Percentiles rank a stretch among this genome's conserved stretches.
phyloP scores from a whole-genome alignment of 768 basidiomycete genomes.

The Psilocybe cyanescens region DNA sequence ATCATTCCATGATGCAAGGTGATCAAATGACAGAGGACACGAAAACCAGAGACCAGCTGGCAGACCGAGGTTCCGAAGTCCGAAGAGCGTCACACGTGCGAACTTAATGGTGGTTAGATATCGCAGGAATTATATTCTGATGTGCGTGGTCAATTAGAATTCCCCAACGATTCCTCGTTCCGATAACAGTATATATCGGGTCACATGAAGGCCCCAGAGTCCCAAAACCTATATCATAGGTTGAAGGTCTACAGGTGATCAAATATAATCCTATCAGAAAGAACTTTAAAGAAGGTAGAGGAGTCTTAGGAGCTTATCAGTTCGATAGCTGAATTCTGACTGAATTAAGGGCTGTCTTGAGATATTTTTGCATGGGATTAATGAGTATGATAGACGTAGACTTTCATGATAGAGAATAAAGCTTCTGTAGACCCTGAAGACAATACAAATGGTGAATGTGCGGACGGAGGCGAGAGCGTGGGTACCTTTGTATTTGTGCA shows the following conservation, averaged over 20 bases:
- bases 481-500: constrained; percentile 10
- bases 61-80: constrained; percentile 8
- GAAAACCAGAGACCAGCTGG: constrained; percentile 8
- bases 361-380: not conserved
- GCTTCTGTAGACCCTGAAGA: not conserved
- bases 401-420: not conserved
- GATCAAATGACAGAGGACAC: constrained; percentile 11
- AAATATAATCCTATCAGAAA: not conserved
- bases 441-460: too few species aligned
- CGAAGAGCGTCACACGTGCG: not conserved
- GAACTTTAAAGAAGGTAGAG: not conserved
- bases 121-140: not conserved
- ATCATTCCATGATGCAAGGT: not conserved
- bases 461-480: not conserved
- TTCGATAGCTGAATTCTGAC: not conserved
- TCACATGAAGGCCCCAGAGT: not conserved
- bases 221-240: not conserved
- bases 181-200: not conserved
- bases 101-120: not conserved
- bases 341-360: not conserved
- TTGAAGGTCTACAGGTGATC: not conserved
- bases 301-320: not conserved
- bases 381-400: not conserved
- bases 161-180: not conserved
- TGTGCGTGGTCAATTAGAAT: not conserved